Conservation (phyloP, 257 asterid genomes). For the Gynochthodes officinalis region DNA sequence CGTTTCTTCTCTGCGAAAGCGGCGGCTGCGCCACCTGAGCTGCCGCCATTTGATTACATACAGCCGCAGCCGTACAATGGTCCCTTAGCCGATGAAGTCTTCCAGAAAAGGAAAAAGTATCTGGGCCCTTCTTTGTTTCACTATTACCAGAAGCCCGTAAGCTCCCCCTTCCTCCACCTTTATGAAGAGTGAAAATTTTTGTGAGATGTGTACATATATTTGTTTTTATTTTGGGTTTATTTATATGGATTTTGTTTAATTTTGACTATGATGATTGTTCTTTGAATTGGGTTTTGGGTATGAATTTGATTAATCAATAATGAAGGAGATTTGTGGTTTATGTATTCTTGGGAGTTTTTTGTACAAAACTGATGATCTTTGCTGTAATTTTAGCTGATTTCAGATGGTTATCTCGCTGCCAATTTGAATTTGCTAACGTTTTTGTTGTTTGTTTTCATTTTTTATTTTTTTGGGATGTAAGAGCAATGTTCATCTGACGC, state of each 20-base stretch:
- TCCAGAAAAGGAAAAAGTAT: constrained; percentile 66
- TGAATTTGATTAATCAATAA: neutral
- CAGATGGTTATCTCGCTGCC: neutral
- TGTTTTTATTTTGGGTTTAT: neutral
- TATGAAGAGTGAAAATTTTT: neutral
- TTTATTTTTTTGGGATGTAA: neutral
- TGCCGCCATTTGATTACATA: constrained; percentile 76
- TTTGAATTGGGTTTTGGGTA: neutral
- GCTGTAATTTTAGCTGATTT: neutral
- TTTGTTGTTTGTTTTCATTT: neutral
- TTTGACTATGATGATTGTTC: neutral
- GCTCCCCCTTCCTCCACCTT: neutral
- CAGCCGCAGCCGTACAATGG: constrained; percentile 73
- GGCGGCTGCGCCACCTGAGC: constrained; percentile 44
- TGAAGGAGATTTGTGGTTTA: neutral
- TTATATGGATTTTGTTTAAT: neutral
- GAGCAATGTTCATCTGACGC: neutral
- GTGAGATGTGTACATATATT: neutral
- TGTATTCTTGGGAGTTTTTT: neutral
- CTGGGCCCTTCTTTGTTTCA: constrained; percentile 87
- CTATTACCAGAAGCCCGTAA: constrained; percentile 86
- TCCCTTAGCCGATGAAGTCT: constrained; percentile 69
- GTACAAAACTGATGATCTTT: neutral
- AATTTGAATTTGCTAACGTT: neutral
- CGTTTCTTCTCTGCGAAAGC: constrained; percentile 11